Evolutionary conservation across 352 stramenopile species (phyloP).

Genomic region (Phytophthora aleatoria): DNA sequence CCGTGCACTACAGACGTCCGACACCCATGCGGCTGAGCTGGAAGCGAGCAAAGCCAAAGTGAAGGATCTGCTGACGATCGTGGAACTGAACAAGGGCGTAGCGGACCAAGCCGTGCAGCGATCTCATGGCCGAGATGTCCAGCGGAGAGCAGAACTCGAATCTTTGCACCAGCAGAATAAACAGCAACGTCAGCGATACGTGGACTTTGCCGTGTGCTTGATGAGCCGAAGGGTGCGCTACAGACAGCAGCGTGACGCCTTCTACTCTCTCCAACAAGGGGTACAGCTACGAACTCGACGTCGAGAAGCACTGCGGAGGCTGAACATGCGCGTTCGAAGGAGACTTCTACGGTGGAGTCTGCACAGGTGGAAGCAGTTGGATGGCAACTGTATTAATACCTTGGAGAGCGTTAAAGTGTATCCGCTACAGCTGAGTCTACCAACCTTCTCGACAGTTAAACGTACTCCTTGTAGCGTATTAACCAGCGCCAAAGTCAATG

Average conservation of each 20-base stretch:
- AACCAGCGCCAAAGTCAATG: not conserved
- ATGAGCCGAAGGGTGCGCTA: slow-evolving; percentile 27
- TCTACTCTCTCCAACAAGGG: slow-evolving; percentile 20
- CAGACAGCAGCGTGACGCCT: slow-evolving; percentile 26
- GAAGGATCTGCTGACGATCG: slow-evolving; percentile 69
- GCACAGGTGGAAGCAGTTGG: slow-evolving; percentile 13
- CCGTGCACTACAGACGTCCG: slow-evolving; percentile 40
- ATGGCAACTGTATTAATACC: not conserved
- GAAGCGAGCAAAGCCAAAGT: slow-evolving; percentile 50
- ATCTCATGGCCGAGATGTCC: slow-evolving; percentile 38
- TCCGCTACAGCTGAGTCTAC: slow-evolving; percentile 1
- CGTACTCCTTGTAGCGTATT: not conserved
- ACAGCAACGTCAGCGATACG: slow-evolving; percentile 28
- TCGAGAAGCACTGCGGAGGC: slow-evolving; percentile 9
- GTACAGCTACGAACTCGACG: slow-evolving; percentile 9
- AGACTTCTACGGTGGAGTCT: slow-evolving; percentile 15
- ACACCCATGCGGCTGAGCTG: slow-evolving; percentile 39
- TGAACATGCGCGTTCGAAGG: slow-evolving; percentile 9
- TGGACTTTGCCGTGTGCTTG: slow-evolving; percentile 21
- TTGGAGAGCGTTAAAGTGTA: slow-evolving; percentile 13
- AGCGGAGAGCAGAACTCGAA: slow-evolving; percentile 40
- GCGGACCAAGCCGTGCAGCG: slow-evolving; percentile 50
- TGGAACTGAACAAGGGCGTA: slow-evolving; percentile 67
- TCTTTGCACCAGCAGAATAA: slow-evolving; percentile 26
- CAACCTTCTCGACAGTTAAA: not conserved